Conservation (phyloP, 768 basidiomycete genomes). For the Boletus huronensis region DNA sequence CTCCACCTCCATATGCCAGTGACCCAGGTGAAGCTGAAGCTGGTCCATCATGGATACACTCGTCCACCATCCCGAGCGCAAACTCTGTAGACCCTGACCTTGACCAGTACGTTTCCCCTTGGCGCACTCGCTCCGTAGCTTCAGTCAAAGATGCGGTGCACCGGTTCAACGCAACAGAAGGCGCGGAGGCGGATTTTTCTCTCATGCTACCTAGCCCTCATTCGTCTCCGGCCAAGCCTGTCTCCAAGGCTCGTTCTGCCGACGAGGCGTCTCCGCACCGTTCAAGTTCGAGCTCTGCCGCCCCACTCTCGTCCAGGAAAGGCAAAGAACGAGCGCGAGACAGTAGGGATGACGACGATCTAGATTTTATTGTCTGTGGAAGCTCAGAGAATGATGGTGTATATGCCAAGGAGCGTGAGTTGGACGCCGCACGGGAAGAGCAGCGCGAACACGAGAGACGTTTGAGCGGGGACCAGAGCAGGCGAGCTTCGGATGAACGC, state of each 20-base stretch:
- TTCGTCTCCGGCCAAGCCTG: slow-evolving; percentile 30
- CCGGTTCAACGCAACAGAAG: slow-evolving; percentile 42
- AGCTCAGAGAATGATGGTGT: slow-evolving; percentile 47
- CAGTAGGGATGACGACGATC: slow-evolving; percentile 22
- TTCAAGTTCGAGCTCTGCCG: not conserved
- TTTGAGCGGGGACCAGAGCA: slow-evolving; percentile 36
- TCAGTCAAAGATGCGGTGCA: slow-evolving; percentile 50
- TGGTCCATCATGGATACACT: slow-evolving; percentile 15
- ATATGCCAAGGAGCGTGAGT: slow-evolving; percentile 59
- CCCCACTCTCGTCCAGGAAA: slow-evolving; percentile 29
- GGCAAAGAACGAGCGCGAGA: slow-evolving; percentile 45
- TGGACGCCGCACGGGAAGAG: slow-evolving; percentile 52
- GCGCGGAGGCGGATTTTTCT: slow-evolving; percentile 47
- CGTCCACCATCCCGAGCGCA: slow-evolving; percentile 1
- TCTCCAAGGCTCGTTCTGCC: slow-evolving; percentile 25
- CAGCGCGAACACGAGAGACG: slow-evolving; percentile 43
- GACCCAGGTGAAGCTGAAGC: slow-evolving; percentile 6
- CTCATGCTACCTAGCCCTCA: slow-evolving; percentile 47
- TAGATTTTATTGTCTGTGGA: slow-evolving; percentile 34
- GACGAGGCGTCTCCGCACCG: slow-evolving; percentile 14
- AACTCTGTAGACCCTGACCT: not conserved
- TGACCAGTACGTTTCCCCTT: slow-evolving; percentile 26
- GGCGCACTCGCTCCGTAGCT: slow-evolving; percentile 33
- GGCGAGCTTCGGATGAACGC: slow-evolving; percentile 37
- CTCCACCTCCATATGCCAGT: not conserved